Percentiles rank a stretch among this genome's conserved stretches.
phyloP scores from a whole-genome alignment of 805 yeast species.

The Suhomyces tanzawaensis region DNA sequence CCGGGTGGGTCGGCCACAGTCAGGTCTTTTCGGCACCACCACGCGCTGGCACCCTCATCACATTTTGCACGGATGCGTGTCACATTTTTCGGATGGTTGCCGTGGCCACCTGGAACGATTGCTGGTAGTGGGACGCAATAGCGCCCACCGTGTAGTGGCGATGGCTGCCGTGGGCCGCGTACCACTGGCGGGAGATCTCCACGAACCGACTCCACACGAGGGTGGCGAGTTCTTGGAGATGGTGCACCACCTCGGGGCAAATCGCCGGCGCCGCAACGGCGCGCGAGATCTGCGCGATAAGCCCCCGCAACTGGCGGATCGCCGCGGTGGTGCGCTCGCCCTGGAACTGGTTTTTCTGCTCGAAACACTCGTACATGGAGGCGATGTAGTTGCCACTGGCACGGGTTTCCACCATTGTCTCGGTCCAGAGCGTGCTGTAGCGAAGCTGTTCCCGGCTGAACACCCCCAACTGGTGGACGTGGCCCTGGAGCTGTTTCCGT shows the following conservation, averaged over 20 bases:
- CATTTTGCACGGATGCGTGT: too few relatives aligned
- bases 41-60: too few relatives aligned
- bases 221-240: too few relatives aligned
- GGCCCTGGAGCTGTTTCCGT: too few relatives aligned
- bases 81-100: not conserved
- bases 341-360: conserved; percentile 6
- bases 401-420: conserved; percentile 2
- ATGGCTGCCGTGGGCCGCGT: too few relatives aligned
- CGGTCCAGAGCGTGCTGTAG: conserved; percentile 8
- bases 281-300: not conserved
- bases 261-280: too few relatives aligned
- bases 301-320: not conserved
- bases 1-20: too few relatives aligned
- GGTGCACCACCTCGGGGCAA: too few relatives aligned
- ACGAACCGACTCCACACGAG: not conserved
- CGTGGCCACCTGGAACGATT: conserved; percentile 1
- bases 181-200: not conserved
- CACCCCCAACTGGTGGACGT: too few relatives aligned
- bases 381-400: conserved; percentile 1
- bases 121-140: not conserved
- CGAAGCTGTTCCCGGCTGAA: too few relatives aligned
- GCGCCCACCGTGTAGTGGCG: too few relatives aligned
- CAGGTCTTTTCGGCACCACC: too few relatives aligned
- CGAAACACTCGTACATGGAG: conserved; percentile 10
- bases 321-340: not conserved